Evolutionary conservation across 108 stramenopile genomes (phyloP), one percentile per base, ranked within the genome.

Genomic region (Skeletonema tropicum): DNA sequence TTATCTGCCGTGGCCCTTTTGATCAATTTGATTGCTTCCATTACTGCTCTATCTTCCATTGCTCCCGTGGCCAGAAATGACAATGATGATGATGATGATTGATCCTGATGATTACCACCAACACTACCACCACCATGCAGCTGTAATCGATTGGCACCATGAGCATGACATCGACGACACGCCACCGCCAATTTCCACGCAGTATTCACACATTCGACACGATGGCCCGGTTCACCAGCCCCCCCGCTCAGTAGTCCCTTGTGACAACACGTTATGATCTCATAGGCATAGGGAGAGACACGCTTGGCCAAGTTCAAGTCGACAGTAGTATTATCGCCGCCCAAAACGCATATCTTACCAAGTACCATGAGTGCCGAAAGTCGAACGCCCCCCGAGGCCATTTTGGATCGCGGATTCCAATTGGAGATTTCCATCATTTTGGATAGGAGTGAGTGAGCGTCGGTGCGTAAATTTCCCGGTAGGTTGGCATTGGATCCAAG

Each of bases 331-430:
- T 35, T 57, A 25, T 88, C 85, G 59, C 63, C 68, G 23, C 71
- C 49, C 52, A 93, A 75, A 21, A 90, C 55, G 26, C 80, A 89
- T 10, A 77, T 63, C 48, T 71, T 49, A 39, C 71, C 68, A 55
- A 95, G 77, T 3, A 90, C 92, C 19, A 90, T 69, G 6, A 95
- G 39, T 5, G 94, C 92, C 2, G 94, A 90, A 12, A 91, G 80
- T 0, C 94, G 75, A 2, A 87, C 88, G 1, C 94, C 94, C 5
- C 94, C 94, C 8, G 88, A 82, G 3, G 92, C 92, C 59, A 82
- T 74, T 60, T 83, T 86, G 0, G 87, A 83, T 39, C 89, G 71
- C 8, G 94, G 94, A 85, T 95, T 91, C 64, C 80, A 60, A 19
- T 79, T 79, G 19, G 87, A 87, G 57, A 94, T 73, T 13, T 85